These are phyloP conservation scores for Yamadazyma dushanensis DNA, from an alignment of 1,139 yeast genomes.

Conservation along the genomic window DNA sequence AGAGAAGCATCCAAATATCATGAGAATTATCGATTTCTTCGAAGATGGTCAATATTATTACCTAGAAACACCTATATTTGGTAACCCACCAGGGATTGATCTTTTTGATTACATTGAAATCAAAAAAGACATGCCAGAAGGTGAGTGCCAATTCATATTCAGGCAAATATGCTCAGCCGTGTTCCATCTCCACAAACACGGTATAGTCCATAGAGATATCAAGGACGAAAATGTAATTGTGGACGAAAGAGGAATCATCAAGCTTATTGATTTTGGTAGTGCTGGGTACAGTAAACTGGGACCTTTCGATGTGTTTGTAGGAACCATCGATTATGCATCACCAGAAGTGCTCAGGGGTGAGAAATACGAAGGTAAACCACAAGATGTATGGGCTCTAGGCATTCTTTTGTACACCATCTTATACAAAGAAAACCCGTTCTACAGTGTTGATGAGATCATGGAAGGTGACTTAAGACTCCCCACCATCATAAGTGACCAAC, in stretches of 20 bases:
- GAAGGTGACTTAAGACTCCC: slow-evolving; percentile 81
- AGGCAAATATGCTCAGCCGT: slow-evolving; percentile 78
- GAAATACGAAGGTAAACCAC: slow-evolving; percentile 88
- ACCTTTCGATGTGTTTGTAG: slow-evolving; percentile 95
- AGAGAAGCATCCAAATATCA: slow-evolving; percentile 83
- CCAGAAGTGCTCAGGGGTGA: slow-evolving; percentile 92
- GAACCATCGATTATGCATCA: slow-evolving; percentile 95
- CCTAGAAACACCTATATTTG: slow-evolving; percentile 88
- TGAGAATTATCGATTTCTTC: slow-evolving; percentile 83
- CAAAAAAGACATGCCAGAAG: slow-evolving; percentile 73
- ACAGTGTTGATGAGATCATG: slow-evolving; percentile 91
- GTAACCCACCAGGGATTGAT: slow-evolving; percentile 86
- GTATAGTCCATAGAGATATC: slow-evolving; percentile 91
- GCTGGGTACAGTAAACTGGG: slow-evolving; percentile 90
- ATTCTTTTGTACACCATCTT: slow-evolving; percentile 82
- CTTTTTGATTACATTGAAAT: slow-evolving; percentile 88
- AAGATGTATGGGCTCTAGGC: slow-evolving; percentile 97
- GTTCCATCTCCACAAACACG: slow-evolving; percentile 76
- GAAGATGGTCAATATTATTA: slow-evolving; percentile 89
- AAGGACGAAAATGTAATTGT: slow-evolving; percentile 94
- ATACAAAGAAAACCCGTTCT: slow-evolving; percentile 95
- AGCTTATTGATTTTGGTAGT: slow-evolving; percentile 92
- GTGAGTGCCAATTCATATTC: slow-evolving; percentile 74
- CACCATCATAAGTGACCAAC: slow-evolving; percentile 56
- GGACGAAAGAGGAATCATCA: slow-evolving; percentile 72